A percentile compares a stretch with the other conserved stretches of the same genome.
Conservation (phyloP, 2,329 filamentous ascomycete genomes). For the Fusarium austroafricanum region DNA sequence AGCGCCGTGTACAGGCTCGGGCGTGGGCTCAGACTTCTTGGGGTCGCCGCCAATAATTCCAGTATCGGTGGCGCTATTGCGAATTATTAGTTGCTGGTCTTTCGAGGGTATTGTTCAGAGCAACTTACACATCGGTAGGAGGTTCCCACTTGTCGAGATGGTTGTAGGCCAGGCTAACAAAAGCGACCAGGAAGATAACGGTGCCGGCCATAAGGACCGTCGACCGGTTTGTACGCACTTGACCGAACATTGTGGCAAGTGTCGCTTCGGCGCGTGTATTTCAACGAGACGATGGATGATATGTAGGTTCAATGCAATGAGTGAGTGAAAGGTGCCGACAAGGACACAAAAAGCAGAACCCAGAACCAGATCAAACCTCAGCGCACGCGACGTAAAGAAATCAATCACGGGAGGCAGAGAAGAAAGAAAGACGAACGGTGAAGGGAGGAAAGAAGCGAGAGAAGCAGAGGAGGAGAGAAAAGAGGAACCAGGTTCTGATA, state of each 20-base stretch:
- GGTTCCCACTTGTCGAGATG: slow-evolving; percentile 48
- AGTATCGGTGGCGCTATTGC: slow-evolving; percentile 36
- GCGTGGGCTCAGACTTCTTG: slow-evolving; percentile 15
- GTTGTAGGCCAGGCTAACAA: slow-evolving; percentile 50
- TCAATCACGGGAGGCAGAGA: slow-evolving; percentile 18
- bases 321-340: slow-evolving; percentile 36
- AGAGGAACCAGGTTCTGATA: slow-evolving; percentile 35
- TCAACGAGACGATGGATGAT: slow-evolving; percentile 5
- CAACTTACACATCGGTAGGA: slow-evolving; percentile 43
- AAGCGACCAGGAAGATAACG: slow-evolving; percentile 49
- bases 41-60: slow-evolving; percentile 22
- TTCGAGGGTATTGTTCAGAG: neutral
- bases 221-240: slow-evolving; percentile 48
- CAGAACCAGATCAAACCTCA: slow-evolving; percentile 32
- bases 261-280: slow-evolving; percentile 13
- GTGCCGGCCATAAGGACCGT: slow-evolving; percentile 47
- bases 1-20: slow-evolving; percentile 8
- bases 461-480: slow-evolving; percentile 25
- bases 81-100: slow-evolving; percentile 18
- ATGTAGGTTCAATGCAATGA: slow-evolving; percentile 9
- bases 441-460: slow-evolving; percentile 20
- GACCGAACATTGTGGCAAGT: slow-evolving; percentile 50
- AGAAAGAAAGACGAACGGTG: slow-evolving; percentile 34
- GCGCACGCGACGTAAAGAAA: slow-evolving; percentile 29
- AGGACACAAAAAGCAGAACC: slow-evolving; percentile 31